A percentile compares a stretch with the other conserved stretches of the same genome.
Conservation (phyloP, 805 yeast species). For the Saturnispora mendoncae region DNA sequence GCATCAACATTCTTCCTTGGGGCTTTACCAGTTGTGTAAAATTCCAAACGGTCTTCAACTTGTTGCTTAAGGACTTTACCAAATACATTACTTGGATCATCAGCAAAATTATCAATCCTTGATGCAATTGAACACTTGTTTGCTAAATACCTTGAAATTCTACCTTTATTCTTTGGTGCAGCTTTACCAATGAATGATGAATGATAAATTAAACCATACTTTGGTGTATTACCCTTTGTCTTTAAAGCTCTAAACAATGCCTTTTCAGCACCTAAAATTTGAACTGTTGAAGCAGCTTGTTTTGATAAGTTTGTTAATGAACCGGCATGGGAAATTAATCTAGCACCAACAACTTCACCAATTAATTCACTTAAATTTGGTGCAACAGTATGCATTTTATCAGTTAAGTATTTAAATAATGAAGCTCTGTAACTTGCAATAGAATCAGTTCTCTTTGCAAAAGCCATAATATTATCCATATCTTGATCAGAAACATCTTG, state of each 20-base stretch:
- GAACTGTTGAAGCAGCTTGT: slow-evolving; percentile 98
- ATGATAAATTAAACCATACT: slow-evolving; percentile 91
- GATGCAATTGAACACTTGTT: slow-evolving; percentile 99
- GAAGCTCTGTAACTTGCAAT: slow-evolving; percentile 84
- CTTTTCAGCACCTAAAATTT: slow-evolving; percentile 95
- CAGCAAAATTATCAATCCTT: slow-evolving; percentile 95
- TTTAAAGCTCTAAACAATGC: slow-evolving; percentile 93
- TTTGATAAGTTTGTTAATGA: slow-evolving; percentile 92
- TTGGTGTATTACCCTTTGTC: slow-evolving; percentile 95
- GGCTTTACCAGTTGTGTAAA: slow-evolving; percentile 92
- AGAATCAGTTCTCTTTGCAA: slow-evolving; percentile 89
- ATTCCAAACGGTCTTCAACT: slow-evolving; percentile 94
- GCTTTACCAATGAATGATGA: slow-evolving; percentile 93
- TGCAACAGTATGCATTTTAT: slow-evolving; percentile 96
- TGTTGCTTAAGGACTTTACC: slow-evolving; percentile 90
- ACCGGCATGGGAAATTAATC: slow-evolving; percentile 97
- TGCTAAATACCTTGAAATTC: slow-evolving; percentile 96
- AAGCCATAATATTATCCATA: slow-evolving; percentile 81
- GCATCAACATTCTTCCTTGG: slow-evolving; percentile 96
- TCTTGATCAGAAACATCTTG: slow-evolving; percentile 94
- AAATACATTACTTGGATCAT: slow-evolving; percentile 82
- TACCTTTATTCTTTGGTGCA: slow-evolving; percentile 93
- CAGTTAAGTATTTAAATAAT: slow-evolving; percentile 77
- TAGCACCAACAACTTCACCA: slow-evolving; percentile 98
- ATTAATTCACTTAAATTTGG: slow-evolving; percentile 94